Percentiles rank a stretch among this genome's conserved stretches.
Conservation (phyloP, 495 filamentous ascomycete species). For the Opeltia flavorubescens region DNA sequence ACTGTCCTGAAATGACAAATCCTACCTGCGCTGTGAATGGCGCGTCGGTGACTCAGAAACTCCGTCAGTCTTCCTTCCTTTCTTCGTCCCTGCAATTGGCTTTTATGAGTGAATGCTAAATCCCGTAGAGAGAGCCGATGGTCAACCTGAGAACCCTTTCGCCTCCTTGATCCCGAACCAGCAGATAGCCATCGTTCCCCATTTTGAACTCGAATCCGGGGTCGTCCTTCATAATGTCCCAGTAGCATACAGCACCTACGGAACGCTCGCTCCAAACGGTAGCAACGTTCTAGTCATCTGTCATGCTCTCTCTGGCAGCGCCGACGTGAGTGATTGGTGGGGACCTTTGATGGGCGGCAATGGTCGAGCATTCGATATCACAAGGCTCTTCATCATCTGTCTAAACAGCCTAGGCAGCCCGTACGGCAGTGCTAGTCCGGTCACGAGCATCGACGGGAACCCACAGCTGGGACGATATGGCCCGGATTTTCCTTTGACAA, state of each 20-base stretch:
- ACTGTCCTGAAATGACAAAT: background rate
- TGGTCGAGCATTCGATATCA: constrained; percentile 82
- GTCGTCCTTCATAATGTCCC: constrained; percentile 77
- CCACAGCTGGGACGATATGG: constrained; percentile 66
- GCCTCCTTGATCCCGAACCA: constrained; percentile 75
- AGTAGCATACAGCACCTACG: constrained; percentile 81
- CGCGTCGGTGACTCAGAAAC: background rate
- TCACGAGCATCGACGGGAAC: constrained; percentile 74
- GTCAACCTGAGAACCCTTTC: constrained; percentile 87
- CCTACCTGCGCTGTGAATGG: background rate
- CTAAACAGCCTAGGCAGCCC: constrained; percentile 94
- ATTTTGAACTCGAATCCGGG: constrained; percentile 87
- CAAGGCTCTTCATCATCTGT: constrained; percentile 87
- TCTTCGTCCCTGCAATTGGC: constrained; percentile 11
- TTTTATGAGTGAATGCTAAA: constrained; percentile 33
- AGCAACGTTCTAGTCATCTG: constrained; percentile 97
- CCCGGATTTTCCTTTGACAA: constrained; percentile 91
- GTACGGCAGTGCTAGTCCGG: constrained; percentile 90
- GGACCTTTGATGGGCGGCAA: constrained; percentile 81
- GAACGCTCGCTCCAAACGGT: constrained; percentile 53
- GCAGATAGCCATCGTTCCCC: constrained; percentile 68
- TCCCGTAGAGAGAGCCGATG: constrained; percentile 48
- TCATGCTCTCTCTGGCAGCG: constrained; percentile 89
- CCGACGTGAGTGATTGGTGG: constrained; percentile 98
- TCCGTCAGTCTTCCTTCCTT: constrained; percentile 28